A percentile compares a stretch with the other conserved stretches of the same genome.
phyloP scores from a whole-genome alignment of 148 eudicot genomes.

The Heliamphora exappendiculata region DNA sequence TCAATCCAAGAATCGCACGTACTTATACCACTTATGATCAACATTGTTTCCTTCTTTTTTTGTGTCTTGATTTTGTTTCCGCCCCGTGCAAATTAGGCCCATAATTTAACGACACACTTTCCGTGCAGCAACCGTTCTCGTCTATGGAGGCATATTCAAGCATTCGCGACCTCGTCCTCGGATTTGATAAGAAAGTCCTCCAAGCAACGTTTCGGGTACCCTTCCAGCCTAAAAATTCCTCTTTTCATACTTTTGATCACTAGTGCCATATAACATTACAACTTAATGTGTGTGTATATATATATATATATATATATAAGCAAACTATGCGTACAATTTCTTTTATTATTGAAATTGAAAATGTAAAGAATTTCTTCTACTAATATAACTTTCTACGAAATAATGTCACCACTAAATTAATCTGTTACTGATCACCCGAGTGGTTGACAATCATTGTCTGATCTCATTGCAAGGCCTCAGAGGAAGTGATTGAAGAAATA shows the following conservation, averaged over 20 bases:
- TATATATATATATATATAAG: too few relatives aligned
- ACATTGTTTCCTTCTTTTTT: background rate
- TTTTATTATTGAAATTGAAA: too few relatives aligned
- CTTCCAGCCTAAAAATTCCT: background rate
- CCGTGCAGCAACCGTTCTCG: slow-evolving; percentile 40
- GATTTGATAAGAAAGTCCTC: slow-evolving; percentile 60
- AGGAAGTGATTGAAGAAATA: slow-evolving; percentile 51
- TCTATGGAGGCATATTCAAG: slow-evolving; percentile 48
- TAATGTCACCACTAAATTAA: background rate
- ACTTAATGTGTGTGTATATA: too few relatives aligned
- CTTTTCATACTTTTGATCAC: background rate
- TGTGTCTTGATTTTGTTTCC: background rate
- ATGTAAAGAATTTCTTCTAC: background rate
- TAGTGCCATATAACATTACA: too few relatives aligned
- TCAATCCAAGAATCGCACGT: slow-evolving; percentile 29
- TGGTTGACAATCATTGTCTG: background rate
- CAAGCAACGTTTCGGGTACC: slow-evolving; percentile 65
- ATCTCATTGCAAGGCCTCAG: slow-evolving; percentile 64
- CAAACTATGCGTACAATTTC: too few relatives aligned
- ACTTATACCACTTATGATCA: background rate
- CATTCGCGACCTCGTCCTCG: slow-evolving; percentile 56
- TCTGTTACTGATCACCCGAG: background rate
- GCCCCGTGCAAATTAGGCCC: too few relatives aligned
- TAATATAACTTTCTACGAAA: background rate
- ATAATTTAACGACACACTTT: background rate